Base-by-base conservation (phyloP, 2,329 filamentous ascomycete species). In the Aspergillus alliaceus region DNA sequence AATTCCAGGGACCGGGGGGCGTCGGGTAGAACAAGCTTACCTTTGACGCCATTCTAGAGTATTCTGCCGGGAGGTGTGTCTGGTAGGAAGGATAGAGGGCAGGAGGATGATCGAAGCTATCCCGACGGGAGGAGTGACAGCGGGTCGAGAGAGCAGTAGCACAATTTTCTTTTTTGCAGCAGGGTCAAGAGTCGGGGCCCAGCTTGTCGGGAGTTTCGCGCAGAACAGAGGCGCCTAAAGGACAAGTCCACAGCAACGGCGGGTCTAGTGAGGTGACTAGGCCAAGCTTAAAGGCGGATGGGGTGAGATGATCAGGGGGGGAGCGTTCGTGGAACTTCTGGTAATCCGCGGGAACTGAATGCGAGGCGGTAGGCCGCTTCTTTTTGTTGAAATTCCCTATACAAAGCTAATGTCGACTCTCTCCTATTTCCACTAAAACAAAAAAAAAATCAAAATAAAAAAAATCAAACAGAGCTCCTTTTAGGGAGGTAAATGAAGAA, bases 41-140 rank as follows among this genome's bases (percentile, higher is more conserved):
- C 66, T 70, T 70, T 50, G 68, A 70, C 59, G 68, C 68, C 68
- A 70, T 70, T 58, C 37, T 58, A 62, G 53, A 57, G 56, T 54
- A 56, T 54, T 64, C 22, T 63, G 54, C 27, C 51, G 29, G 48
- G 50, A 37, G 53, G 57, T 51, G 53, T 57, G 50, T 51, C 51
- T 44, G 39, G 49, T 46, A 53, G 49, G 39, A 59, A 54, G 44
- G 49, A 56, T 49, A 37, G 54, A 55, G 54, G 51, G 52, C 56
- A 40, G 25, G 52, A 54, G 47, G 58, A 56, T 60, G 60, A 65
- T 60, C 54, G 62, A 63, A 67, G 59, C 62, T 65, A 67, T 67
- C 57, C 54, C 55, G 62, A 59, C 57, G 56, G 57, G 48, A 57
- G 56, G 54, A 59, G 57, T 42, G 39, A 63, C 60, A 56, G 61